Evolutionary conservation across 2,329 filamentous ascomycete species (phyloP), one percentile per base, ranked within the genome.

Genomic region (Claviceps citrina): DNA sequence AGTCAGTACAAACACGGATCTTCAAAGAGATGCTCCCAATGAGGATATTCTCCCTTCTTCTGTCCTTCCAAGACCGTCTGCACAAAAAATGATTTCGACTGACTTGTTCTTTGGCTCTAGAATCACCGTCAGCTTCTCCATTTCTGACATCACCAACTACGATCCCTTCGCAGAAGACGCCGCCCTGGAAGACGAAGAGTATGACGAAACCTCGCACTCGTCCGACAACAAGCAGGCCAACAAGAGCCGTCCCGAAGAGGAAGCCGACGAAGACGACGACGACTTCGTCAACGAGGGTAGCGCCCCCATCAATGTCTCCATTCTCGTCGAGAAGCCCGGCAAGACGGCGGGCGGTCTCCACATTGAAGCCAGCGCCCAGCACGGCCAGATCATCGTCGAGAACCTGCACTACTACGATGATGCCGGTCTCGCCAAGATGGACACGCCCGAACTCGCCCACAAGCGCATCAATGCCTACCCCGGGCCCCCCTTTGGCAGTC

Each of bases 321-420:
- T 98, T 53, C 78, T 87, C 37, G 73, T 98, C 43, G 85, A 93
- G 71, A 93, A 94, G 70, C 71, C 81, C 44, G 75, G 73, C 63
- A 81, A 84, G 56, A 50, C 54, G 18, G 36, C 49, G 20, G 87
- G 89, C 44, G 85, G 85, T 22, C 72, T 98, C 47, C 78, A 82
- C 62, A 78, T 98, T 52, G 85, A 94, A 61, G 82, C 86, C 44
- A 69, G 82, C 44, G 85, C 84, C 25, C 81, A 91, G 64, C 84
- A 94, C 51, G 86, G 87, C 52, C 69, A 78, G 58, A 80, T 96
- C 60, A 69, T 85, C 52, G 81, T 96, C 55, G 84, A 95, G 59
- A 89, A 91, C 65, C 75, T 96, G 54, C 86, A 81, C 63, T 89
- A 85, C 71, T 93, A 85, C 68, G 69, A 75, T 51, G 79, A 87